A percentile compares a stretch with the other conserved stretches of the same genome.
phyloP scores from a whole-genome alignment of 1,139 yeast species.

The Sugiyamaella sp. region DNA sequence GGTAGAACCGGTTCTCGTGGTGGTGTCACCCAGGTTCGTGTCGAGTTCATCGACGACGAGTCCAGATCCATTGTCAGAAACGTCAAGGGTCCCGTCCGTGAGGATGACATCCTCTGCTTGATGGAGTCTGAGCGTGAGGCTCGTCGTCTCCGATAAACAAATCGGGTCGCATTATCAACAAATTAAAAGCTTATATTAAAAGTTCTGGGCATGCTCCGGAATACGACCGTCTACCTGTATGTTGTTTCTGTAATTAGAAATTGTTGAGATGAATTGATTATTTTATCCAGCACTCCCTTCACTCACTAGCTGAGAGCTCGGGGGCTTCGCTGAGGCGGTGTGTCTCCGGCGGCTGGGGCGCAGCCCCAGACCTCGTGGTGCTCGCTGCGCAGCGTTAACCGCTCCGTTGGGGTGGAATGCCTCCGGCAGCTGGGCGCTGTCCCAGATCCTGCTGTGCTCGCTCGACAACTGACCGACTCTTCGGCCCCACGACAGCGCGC shows the following conservation, averaged over 20 bases:
- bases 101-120: constrained; percentile 97
- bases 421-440: too few relatives aligned
- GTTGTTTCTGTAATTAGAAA: constrained; percentile 21
- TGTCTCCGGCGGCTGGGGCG: constrained; percentile 11
- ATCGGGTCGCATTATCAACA: constrained; percentile 13
- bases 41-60: constrained; percentile 97
- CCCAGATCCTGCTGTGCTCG: too few relatives aligned
- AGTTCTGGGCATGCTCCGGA: constrained; percentile 9
- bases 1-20: constrained; percentile 99
- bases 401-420: neutral
- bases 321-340: neutral
- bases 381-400: neutral
- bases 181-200: constrained; percentile 10
- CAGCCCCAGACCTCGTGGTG: constrained; percentile 2
- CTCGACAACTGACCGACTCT: too few relatives aligned
- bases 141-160: constrained; percentile 55
- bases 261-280: constrained; percentile 15
- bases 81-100: constrained; percentile 99
- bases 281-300: constrained; percentile 4
- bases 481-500: too few relatives aligned
- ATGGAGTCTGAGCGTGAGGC: constrained; percentile 99
- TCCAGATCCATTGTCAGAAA: constrained; percentile 99
- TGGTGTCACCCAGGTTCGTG: constrained; percentile 99
- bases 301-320: too few relatives aligned
- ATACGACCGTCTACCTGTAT: constrained; percentile 17